Percentiles rank a stretch among this genome's conserved stretches.
phyloP scores from a whole-genome alignment of 129 eudicot species.

The Chrysanthemum makinoi region DNA sequence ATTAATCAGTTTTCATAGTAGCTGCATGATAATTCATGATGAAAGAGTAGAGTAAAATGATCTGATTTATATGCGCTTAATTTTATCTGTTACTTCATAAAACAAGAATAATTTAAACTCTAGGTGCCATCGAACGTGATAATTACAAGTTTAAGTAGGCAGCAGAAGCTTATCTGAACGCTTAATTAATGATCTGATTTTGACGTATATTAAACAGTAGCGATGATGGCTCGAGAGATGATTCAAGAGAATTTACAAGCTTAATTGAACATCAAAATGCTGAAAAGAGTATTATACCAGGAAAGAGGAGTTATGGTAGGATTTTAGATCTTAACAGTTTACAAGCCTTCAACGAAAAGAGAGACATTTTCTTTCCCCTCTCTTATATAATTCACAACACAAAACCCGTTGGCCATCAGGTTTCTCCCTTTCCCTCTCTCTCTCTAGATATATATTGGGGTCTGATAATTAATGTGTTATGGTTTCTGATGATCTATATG shows the following conservation, averaged over 20 bases:
- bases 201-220: slow-evolving; percentile 4
- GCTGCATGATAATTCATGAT: too few species aligned
- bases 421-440: slow-evolving; percentile 17
- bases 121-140: too few species aligned
- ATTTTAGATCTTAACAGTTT: slow-evolving; percentile 60
- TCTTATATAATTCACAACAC: slow-evolving; percentile 85
- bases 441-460: slow-evolving; percentile 1
- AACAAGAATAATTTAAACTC: too few species aligned
- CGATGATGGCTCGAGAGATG: slow-evolving; percentile 29
- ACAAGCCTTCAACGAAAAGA: slow-evolving; percentile 70
- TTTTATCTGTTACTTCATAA: too few species aligned
- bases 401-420: slow-evolving; percentile 98
- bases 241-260: slow-evolving; percentile 33
- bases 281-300: slow-evolving; percentile 32
- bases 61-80: too few species aligned
- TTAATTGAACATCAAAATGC: slow-evolving; percentile 36
- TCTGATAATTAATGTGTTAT: not conserved
- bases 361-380: slow-evolving; percentile 69
- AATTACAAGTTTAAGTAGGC: too few species aligned
- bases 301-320: slow-evolving; percentile 55
- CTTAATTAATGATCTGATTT: too few species aligned
- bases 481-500: not conserved
- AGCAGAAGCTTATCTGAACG: too few species aligned
- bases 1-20: too few species aligned
- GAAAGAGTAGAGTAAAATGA: too few species aligned